phyloP scores from a whole-genome alignment of 257 asterid species.

The Pogostemon cablin region DNA sequence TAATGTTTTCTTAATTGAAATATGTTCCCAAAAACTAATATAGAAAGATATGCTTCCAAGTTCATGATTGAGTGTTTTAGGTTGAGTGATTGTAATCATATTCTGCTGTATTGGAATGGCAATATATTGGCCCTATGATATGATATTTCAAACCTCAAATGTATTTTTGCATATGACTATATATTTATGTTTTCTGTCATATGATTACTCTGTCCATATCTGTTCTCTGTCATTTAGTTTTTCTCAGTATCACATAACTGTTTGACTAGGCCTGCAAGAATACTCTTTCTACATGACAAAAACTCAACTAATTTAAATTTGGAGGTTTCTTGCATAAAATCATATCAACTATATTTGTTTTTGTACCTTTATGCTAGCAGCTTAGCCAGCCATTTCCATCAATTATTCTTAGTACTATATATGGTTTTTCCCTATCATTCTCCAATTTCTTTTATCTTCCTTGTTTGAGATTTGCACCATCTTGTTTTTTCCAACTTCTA shows the following conservation, averaged over 20 bases:
- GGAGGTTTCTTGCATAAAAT: not conserved
- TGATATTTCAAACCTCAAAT: not conserved
- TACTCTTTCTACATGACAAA: not conserved
- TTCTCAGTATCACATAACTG: not conserved
- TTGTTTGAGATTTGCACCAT: not conserved
- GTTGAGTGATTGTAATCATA: not conserved
- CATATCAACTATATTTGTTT: not conserved
- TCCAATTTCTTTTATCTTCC: not conserved
- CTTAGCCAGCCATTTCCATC: not conserved
- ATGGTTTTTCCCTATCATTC: not conserved
- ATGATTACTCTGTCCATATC: no score
- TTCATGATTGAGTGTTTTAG: not conserved
- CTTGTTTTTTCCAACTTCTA: not conserved
- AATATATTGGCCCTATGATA: not conserved
- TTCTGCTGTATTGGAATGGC: not conserved
- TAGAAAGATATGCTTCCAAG: not conserved
- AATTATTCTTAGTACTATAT: not conserved
- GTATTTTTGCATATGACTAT: not conserved
- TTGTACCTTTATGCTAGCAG: not conserved
- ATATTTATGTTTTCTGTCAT: not conserved
- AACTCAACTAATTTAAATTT: not conserved
- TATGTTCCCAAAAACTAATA: not conserved
- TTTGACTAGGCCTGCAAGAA: not conserved
- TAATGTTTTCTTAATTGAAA: not conserved
- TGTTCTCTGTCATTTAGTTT: not conserved